Base-by-base conservation (phyloP, 306 rosid species). In the Gastrolobium bilobum region DNA sequence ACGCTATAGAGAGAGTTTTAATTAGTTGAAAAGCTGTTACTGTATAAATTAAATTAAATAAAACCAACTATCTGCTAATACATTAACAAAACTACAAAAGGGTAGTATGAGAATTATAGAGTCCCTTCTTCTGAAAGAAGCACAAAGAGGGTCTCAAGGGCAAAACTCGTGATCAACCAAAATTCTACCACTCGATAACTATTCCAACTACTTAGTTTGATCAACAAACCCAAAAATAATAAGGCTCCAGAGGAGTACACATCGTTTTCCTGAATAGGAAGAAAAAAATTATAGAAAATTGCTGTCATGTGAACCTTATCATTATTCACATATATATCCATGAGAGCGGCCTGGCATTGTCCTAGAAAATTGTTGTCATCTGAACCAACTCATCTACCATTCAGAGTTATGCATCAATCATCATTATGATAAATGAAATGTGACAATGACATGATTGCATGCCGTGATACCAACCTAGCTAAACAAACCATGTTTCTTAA, bases 301-400 rank as follows among this genome's bases (percentile, higher is more conserved):
- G 26, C 0, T 0, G 26, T 20, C 26, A 20, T 20, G 26, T 20
- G 26, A 20, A 20, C 11, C 30, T 35, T 5, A 13, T 61, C 68
- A 37, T 35, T 61, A 61, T 61, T 35, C 46, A 6, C n/a, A 7
- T 7, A 61, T 37, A 7, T 14, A 61, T 61, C 10, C 68, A 35
- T 6, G 43, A 13, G 14, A 20, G 26, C 6, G 15, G 54, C 42
- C 11, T 38, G 68, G 47, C 71, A 14, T 39, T 7, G 39, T 67
- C 29, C 26, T 44, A 48, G 0, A 20, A 69, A 69, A 33, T 69
- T 33, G 75, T n/a, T 69, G n/a, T 69, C 34, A n/a, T 69, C 34
- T 48, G 46, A 69, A 69, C 47, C 60, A 69, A 69, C 47, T 8
- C 47, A 69, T 69, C 60, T 69, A 50, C 61, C 75, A 15, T 69